These are phyloP conservation scores for Stagonosporopsis cucurbitacearum DNA, from an alignment of 2,329 filamentous ascomycete genomes.

Conservation along the genomic window DNA sequence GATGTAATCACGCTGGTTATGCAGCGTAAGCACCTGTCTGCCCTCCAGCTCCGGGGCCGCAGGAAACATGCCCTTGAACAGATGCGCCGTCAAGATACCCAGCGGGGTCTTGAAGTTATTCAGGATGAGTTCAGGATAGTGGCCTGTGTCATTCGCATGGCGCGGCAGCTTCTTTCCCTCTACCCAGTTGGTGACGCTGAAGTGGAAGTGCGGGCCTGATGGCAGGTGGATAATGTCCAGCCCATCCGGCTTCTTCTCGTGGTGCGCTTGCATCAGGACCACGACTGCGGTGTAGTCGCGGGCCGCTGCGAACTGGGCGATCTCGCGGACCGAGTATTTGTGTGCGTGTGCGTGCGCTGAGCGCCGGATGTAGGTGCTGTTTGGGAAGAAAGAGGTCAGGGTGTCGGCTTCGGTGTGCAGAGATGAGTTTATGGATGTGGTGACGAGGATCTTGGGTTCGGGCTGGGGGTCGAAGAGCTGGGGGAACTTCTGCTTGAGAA, in stretches of 20 bases:
- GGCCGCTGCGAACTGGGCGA: constrained; percentile 82
- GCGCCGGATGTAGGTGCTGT: constrained; percentile 80
- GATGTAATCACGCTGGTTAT: constrained; percentile 96
- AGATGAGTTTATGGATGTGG: constrained; percentile 86
- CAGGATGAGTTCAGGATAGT: constrained; percentile 86
- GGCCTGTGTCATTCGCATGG: constrained; percentile 84
- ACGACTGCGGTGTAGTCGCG: constrained; percentile 83
- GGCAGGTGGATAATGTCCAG: constrained; percentile 86
- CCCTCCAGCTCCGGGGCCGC: constrained; percentile 82
- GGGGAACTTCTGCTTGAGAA: constrained; percentile 66
- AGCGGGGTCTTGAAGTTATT: constrained; percentile 96
- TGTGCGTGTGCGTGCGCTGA: constrained; percentile 83
- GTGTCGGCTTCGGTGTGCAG: constrained; percentile 83
- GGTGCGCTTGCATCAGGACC: constrained; percentile 79
- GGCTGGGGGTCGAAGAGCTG: constrained; percentile 63
- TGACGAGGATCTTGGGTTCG: constrained; percentile 86
- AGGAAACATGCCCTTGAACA: constrained; percentile 83
- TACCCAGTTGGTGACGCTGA: constrained; percentile 87
- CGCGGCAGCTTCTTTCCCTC: constrained; percentile 87
- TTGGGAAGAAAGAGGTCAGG: constrained; percentile 82
- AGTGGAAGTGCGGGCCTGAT: constrained; percentile 88
- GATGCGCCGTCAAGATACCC: constrained; percentile 80
- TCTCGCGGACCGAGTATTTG: constrained; percentile 92
- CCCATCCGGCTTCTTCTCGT: constrained; percentile 78
- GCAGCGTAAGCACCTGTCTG: constrained; percentile 86